Evolutionary conservation across 441 rosid genomes (phyloP).

Genomic region (Pelargonium exstipulatum): DNA sequence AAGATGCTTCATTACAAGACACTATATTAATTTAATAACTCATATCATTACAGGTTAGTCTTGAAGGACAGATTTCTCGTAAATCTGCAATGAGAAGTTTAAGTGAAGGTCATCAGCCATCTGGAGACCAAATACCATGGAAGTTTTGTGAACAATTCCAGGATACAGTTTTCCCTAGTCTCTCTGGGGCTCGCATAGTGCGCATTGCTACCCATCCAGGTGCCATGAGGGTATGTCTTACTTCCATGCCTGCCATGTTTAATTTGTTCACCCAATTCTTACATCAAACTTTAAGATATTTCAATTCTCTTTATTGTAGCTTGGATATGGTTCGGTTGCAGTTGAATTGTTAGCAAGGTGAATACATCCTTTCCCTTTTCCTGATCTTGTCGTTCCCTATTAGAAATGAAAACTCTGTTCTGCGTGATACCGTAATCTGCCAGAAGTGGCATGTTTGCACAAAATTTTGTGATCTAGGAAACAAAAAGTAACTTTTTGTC

Average conservation of each 20-base stretch:
- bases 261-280: slow-evolving; percentile 9
- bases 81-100: slow-evolving; percentile 72
- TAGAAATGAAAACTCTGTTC: not conserved
- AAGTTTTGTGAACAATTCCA: slow-evolving; percentile 58
- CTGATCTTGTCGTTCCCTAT: not conserved
- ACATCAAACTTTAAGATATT: slow-evolving; percentile 13
- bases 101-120: slow-evolving; percentile 77
- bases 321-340: slow-evolving; percentile 95
- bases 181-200: slow-evolving; percentile 95
- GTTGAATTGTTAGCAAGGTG: slow-evolving; percentile 85
- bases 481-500: not conserved
- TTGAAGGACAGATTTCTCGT: slow-evolving; percentile 93
- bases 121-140: slow-evolving; percentile 89
- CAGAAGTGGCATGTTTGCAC: not conserved
- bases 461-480: not conserved
- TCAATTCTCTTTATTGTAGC: slow-evolving; percentile 43
- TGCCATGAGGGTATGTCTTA: slow-evolving; percentile 75
- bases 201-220: slow-evolving; percentile 98
- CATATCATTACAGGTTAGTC: slow-evolving; percentile 51
- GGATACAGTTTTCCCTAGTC: slow-evolving; percentile 75
- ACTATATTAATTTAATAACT: not conserved
- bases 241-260: not conserved
- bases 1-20: not conserved
- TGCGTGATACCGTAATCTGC: not conserved
- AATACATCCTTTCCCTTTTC: slow-evolving; percentile 1